Base-by-base conservation (phyloP, 352 stramenopile species). In the Globisporangium lucens region DNA sequence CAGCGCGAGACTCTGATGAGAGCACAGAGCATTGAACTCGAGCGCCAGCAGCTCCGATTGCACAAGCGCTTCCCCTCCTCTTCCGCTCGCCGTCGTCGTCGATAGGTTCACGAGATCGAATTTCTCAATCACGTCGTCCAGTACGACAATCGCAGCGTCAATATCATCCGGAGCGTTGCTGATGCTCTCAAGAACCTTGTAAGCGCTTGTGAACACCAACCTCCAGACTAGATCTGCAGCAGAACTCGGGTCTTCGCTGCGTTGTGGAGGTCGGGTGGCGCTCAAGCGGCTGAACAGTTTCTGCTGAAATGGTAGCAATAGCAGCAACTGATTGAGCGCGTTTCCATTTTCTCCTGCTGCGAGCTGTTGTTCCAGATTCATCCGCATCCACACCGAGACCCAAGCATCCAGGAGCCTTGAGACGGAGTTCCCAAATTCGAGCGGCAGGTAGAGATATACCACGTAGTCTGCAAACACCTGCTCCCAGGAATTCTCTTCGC, bases 401-500 rank as follows among this genome's bases (percentile, higher is more conserved):
- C 83, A 93, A 8, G 69, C 49, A 8, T 51, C 46, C 0, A 83
- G 53, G 0, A 93, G 68, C 7, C 57, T 60, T 12, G 49, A 60
- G 3, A 61, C 59, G 33, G 75, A 65, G 35, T 60, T 65, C 49
- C 77, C 43, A 55, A 89, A 93, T 64, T 93, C 66, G 5, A 91
- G 30, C 1, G 69, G 77, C n/a, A 93, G 66, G 46, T 91, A 93
- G 62, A 91, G 22, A 46, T 79, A 70, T 0, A 73, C 77, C 51
- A 82, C 61, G 36, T 83, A 80, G 53, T 76, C 70, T 0, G 55
- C 70, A 43, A 87, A 87, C 6, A 67, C 70, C 47, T 72, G 72
- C 52, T 89, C 80, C 80, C 80, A 89, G 30, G 60, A 56, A 47
- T 71, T 65, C 52, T 74, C 74, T 2, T 56, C 64, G 36, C 61